A percentile compares a stretch with the other conserved stretches of the same genome.
phyloP scores from a whole-genome alignment of 768 basidiomycete species.

The Leccinum arenicola region DNA sequence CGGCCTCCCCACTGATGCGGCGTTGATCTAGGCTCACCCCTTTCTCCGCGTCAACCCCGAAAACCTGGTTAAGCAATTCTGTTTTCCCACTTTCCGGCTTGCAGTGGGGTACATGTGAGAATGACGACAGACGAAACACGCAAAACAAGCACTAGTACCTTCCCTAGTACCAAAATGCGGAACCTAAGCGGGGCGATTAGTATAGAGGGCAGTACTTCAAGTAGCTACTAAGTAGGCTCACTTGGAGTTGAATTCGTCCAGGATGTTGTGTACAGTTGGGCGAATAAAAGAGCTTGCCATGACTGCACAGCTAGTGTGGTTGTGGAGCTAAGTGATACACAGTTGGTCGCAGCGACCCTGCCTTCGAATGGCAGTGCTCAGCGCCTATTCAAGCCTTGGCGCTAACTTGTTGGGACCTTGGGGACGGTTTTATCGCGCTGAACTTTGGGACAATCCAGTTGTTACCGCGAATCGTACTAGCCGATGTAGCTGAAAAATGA shows the following conservation, averaged over 20 bases:
- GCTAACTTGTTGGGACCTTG: background rate
- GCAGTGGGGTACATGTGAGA: background rate
- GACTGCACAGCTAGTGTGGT: background rate
- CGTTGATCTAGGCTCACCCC: background rate
- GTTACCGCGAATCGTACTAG: background rate
- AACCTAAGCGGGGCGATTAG: background rate
- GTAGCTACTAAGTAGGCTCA: background rate
- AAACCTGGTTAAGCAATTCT: slow-evolving; percentile 1
- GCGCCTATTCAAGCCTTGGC: background rate
- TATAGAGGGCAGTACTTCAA: background rate
- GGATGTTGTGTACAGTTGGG: background rate
- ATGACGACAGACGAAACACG: background rate
- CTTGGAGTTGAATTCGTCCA: background rate
- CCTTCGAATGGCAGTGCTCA: background rate
- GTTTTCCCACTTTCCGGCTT: slow-evolving; percentile 7
- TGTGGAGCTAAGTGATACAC: background rate
- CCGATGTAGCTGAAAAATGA: background rate
- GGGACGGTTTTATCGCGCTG: too few species aligned
- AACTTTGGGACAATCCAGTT: too few species aligned
- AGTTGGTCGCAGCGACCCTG: background rate
- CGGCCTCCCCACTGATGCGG: background rate
- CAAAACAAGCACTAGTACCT: background rate
- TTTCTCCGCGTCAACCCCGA: slow-evolving; percentile 2
- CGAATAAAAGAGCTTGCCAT: background rate
- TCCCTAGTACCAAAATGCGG: slow-evolving; percentile 5